Percentiles rank a stretch among this genome's conserved stretches.
These are phyloP conservation scores for Ceratocystis cacaofunesta DNA, from an alignment of 2,329 filamentous ascomycete species.

Conservation along the genomic window DNA sequence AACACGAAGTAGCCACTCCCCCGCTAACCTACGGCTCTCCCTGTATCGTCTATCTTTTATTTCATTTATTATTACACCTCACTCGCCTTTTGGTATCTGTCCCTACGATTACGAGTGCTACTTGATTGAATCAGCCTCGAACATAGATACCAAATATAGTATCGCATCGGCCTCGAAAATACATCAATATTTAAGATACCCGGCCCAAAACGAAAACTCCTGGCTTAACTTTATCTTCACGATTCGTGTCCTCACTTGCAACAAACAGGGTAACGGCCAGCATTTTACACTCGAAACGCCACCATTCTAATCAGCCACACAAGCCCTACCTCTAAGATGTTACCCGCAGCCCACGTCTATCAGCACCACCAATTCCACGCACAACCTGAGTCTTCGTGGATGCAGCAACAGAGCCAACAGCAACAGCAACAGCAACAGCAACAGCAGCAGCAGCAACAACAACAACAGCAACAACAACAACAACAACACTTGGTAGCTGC, in stretches of 20 bases:
- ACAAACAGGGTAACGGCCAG: background rate
- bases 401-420: constrained; percentile 45
- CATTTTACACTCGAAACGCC: background rate
- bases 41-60: background rate
- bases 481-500: constrained; percentile 39
- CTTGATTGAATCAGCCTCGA: background rate
- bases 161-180: background rate
- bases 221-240: background rate
- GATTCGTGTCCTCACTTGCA: background rate
- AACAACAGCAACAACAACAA: constrained; percentile 44
- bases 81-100: background rate
- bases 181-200: background rate
- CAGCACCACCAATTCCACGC: constrained; percentile 52
- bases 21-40: background rate
- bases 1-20: background rate
- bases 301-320: background rate
- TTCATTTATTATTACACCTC: background rate
- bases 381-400: constrained; percentile 42
- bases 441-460: constrained; percentile 48
- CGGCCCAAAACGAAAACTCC: background rate
- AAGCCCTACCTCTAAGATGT: constrained; percentile 33
- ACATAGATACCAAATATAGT: background rate
- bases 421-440: constrained; percentile 54
- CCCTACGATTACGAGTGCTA: background rate
- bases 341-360: constrained; percentile 49